Conservation (phyloP, 495 filamentous ascomycete genomes). For the Lophiotrema nucula region DNA sequence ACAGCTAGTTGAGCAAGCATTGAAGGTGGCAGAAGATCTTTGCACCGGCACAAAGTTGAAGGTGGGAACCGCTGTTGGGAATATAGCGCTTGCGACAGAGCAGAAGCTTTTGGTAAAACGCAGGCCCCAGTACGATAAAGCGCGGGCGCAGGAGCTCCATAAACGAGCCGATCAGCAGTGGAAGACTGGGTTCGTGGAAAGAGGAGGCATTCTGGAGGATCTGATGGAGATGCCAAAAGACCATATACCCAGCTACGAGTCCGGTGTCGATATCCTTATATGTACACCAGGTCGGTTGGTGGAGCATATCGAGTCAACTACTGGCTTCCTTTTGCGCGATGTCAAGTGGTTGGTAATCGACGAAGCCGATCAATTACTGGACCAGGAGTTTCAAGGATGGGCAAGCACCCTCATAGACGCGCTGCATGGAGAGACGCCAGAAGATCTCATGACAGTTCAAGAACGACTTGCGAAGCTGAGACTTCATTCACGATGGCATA, state of each 20-base stretch:
- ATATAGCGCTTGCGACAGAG: constrained; percentile 71
- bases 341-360: constrained; percentile 88
- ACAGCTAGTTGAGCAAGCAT: constrained; percentile 82
- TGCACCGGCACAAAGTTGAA: constrained; percentile 63
- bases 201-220: constrained; percentile 48
- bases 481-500: constrained; percentile 45
- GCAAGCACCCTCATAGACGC: constrained; percentile 67
- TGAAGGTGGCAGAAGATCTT: constrained; percentile 68
- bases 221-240: constrained; percentile 49
- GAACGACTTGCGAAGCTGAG: constrained; percentile 52
- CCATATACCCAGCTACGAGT: constrained; percentile 61
- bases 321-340: constrained; percentile 71
- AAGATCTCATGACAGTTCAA: constrained; percentile 22
- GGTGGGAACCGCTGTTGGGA: constrained; percentile 79
- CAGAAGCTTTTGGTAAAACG: constrained; percentile 63
- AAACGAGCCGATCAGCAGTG: constrained; percentile 33
- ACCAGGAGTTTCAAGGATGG: constrained; percentile 93
- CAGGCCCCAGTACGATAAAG: constrained; percentile 60
- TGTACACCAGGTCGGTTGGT: constrained; percentile 91
- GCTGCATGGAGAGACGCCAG: constrained; percentile 47
- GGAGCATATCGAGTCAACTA: constrained; percentile 81
- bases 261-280: constrained; percentile 84
- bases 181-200: constrained; percentile 36
- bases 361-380: constrained; percentile 88
- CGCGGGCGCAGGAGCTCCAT: constrained; percentile 45